phyloP scores from a whole-genome alignment of 2,329 filamentous ascomycete genomes.

The Hawksworthiomyces lignivorus region DNA sequence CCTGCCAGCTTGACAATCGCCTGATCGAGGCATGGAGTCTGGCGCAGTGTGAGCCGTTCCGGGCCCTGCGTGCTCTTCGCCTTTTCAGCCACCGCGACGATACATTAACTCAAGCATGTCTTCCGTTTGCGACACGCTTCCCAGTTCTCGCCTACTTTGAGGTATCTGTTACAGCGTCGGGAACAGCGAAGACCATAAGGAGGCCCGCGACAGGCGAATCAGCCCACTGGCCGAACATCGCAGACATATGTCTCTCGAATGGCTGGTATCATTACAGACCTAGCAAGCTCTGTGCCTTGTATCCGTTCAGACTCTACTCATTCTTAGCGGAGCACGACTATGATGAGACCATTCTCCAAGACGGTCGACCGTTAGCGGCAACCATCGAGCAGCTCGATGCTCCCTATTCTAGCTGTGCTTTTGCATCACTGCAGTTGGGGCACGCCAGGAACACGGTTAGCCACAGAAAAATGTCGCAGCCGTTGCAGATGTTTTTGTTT shows the following conservation, averaged over 20 bases:
- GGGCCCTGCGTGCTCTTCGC: constrained; percentile 36
- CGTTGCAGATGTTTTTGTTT: too few relatives aligned
- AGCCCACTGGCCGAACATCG: background rate
- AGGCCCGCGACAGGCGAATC: background rate
- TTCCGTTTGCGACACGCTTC: constrained; percentile 34
- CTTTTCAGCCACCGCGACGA: constrained; percentile 19
- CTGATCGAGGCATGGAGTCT: constrained; percentile 39
- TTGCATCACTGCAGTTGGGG: too few relatives aligned
- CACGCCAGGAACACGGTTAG: too few relatives aligned
- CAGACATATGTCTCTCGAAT: too few relatives aligned
- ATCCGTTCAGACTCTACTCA: too few relatives aligned
- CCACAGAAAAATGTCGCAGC: too few relatives aligned
- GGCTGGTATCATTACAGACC: background rate
- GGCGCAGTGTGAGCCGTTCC: constrained; percentile 31
- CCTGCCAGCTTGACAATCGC: constrained; percentile 31
- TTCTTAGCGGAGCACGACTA: too few relatives aligned
- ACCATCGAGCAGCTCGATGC: too few relatives aligned
- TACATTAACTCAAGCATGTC: constrained; percentile 29
- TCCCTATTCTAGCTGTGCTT: too few relatives aligned
- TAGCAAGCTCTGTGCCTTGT: too few relatives aligned
- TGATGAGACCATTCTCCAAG: too few relatives aligned
- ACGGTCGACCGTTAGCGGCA: too few relatives aligned
- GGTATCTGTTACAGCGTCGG: constrained; percentile 22
- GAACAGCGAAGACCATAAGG: background rate
- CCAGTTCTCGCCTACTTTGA: constrained; percentile 37